Base-by-base conservation (phyloP, 441 rosid genomes). In the Erodium chrysanthum region DNA sequence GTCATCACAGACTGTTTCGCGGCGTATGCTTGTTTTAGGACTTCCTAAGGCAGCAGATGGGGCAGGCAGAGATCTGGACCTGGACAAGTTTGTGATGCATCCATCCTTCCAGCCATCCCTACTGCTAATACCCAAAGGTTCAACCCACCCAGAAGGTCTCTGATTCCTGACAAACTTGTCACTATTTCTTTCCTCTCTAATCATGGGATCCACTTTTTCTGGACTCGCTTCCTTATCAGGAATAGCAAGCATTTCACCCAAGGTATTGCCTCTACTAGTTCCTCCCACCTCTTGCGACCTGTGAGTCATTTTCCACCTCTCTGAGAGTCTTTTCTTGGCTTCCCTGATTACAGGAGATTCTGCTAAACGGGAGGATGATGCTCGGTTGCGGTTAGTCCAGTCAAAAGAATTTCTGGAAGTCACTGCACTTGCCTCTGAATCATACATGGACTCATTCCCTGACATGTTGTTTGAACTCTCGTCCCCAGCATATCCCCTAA, bases 91-190 rank as follows among this genome's bases (percentile, higher is more conserved):
- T 52, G 68, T 33, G 31, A 75, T 65, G 23, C 75, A 63, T 31
- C 75, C 84, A 77, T 88, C 91, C 81, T 86, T 92, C 98, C 97
- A 90, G 63, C 98, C 96, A 82, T 92, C 98, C 78, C 83, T 84
- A 72, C 98, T 95, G 82, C 98, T 90, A 68, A 95, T 92, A 66
- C 97, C 97, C 70, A 90, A 73, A 66, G 98, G 97, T 74, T 84
- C 95, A 66, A 64, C 75, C 66, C 64, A 68, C 20, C 67, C 76
- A 40, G 75, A 58, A 62, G 78, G 69, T 66, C 74, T 78, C 77
- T 70, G 60, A 48, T 50, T 62, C 69, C 69, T 61, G 68, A 72
- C 79, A 72, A 64, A 35, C 68, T 78, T 79, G 60, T 60, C 64
- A 66, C 73, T 75, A 59, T 56, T 73, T 78, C 83, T 78, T 25